Conservation (phyloP, 2,329 filamentous ascomycete species). For the Pseudopyrenochaeta lycopersici region DNA sequence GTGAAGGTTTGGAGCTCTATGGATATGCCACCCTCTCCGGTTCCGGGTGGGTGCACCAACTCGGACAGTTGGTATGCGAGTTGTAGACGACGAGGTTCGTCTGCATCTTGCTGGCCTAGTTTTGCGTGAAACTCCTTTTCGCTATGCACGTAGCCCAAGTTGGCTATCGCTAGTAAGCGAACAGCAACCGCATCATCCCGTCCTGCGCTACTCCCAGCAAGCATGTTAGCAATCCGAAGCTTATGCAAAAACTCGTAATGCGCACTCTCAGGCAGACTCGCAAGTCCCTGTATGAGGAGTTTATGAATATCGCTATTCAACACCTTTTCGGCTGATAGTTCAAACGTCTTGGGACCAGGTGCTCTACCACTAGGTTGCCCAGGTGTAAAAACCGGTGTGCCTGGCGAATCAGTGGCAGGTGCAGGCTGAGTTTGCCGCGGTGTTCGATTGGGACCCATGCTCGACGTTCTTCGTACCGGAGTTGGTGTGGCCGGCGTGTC, state of each 20-base stretch:
- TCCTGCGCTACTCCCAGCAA: conserved; percentile 70
- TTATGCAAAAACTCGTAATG: conserved; percentile 88
- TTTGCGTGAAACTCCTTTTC: conserved; percentile 87
- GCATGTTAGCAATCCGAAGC: conserved; percentile 81
- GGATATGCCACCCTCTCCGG: conserved; percentile 73
- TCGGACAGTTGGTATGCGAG: conserved; percentile 92
- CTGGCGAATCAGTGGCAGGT: conserved; percentile 58
- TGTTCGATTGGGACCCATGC: conserved; percentile 58
- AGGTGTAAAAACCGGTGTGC: conserved; percentile 55
- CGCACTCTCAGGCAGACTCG: conserved; percentile 74
- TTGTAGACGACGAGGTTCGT: conserved; percentile 88
- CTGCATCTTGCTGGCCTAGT: conserved; percentile 84
- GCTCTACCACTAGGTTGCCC: conserved; percentile 37
- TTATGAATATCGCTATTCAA: conserved; percentile 52
- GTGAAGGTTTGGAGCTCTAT: conserved; percentile 83
- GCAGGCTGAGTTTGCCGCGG: conserved; percentile 58
- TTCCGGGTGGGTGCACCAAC: conserved; percentile 82
- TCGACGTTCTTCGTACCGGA: conserved; percentile 73
- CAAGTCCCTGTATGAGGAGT: conserved; percentile 52
- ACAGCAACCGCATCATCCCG: conserved; percentile 81
- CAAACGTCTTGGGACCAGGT: conserved; percentile 57
- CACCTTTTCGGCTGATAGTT: conserved; percentile 66
- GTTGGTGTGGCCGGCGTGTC: conserved; percentile 75
- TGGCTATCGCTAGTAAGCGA: conserved; percentile 86
- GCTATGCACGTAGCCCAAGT: conserved; percentile 86